Evolutionary conservation across 805 yeast genomes (phyloP).

Genomic region (Hanseniaspora guilliermondii): DNA sequence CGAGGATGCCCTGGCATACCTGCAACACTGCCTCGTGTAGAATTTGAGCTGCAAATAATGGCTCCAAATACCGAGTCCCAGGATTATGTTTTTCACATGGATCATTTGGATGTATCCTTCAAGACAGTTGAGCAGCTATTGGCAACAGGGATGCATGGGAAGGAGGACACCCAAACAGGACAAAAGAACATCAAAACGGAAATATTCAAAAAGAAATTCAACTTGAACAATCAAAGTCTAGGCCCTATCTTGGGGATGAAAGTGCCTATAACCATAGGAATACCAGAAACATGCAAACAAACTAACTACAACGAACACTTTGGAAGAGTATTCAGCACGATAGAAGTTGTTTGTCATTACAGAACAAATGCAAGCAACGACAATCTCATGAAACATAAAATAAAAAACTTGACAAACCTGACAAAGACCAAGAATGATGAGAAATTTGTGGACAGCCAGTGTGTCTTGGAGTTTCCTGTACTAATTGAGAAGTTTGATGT

Average conservation of each 20-base stretch:
- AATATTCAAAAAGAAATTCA: slow-evolving; percentile 20
- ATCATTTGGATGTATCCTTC: slow-evolving; percentile 38
- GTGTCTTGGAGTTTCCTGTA: slow-evolving; percentile 33
- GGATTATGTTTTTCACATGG: slow-evolving; percentile 33
- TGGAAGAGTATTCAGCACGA: slow-evolving; percentile 36
- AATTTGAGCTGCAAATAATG: slow-evolving; percentile 40
- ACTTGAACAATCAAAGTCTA: slow-evolving; percentile 24
- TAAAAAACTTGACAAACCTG: background rate
- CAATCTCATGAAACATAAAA: slow-evolving; percentile 16
- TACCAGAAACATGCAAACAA: slow-evolving; percentile 41
- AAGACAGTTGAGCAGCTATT: slow-evolving; percentile 39
- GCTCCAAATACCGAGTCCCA: slow-evolving; percentile 34
- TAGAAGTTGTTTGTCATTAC: slow-evolving; percentile 23
- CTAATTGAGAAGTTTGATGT: slow-evolving; percentile 45
- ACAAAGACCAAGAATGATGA: slow-evolving; percentile 22
- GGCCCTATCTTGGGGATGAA: slow-evolving; percentile 39
- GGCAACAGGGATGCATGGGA: slow-evolving; percentile 18
- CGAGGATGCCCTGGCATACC: slow-evolving; percentile 62
- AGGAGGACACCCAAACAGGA: slow-evolving; percentile 15
- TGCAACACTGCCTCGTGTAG: slow-evolving; percentile 46
- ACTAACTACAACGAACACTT: slow-evolving; percentile 39
- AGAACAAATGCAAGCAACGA: slow-evolving; percentile 20
- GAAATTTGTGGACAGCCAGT: slow-evolving; percentile 5
- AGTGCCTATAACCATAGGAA: slow-evolving; percentile 45
- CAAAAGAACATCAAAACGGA: slow-evolving; percentile 14